Percentiles rank a stretch among this genome's conserved stretches.
These are phyloP conservation scores for Aureobasidium sp. DNA, from an alignment of 2,329 filamentous ascomycete genomes.

Conservation along the genomic window DNA sequence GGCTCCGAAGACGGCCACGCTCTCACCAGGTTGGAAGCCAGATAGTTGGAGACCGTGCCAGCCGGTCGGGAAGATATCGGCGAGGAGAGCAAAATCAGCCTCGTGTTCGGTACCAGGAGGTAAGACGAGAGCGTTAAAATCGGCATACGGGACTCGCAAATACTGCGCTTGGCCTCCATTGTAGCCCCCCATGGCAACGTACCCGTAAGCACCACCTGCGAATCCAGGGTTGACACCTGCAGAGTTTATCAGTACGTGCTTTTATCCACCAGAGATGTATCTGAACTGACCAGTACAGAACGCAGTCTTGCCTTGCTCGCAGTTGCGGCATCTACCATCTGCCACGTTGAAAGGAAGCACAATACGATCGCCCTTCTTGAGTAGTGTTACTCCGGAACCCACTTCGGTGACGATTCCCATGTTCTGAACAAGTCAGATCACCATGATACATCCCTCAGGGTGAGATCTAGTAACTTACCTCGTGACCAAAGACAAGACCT, in stretches of 20 bases:
- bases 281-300: constrained; percentile 48
- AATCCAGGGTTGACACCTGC: constrained; percentile 47
- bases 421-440: constrained; percentile 26
- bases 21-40: constrained; percentile 52
- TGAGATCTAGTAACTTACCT: constrained; percentile 19
- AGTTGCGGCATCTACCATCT: constrained; percentile 54
- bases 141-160: constrained; percentile 55
- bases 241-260: not conserved
- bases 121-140: constrained; percentile 56
- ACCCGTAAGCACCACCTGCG: constrained; percentile 52
- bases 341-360: constrained; percentile 59
- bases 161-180: constrained; percentile 55
- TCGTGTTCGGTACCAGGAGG: constrained; percentile 54
- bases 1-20: constrained; percentile 55
- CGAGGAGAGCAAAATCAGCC: constrained; percentile 47
- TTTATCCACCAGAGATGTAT: no score
- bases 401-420: constrained; percentile 50
- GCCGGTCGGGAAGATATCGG: constrained; percentile 43
- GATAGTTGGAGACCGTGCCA: constrained; percentile 51
- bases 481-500: constrained; percentile 54
- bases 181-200: constrained; percentile 38
- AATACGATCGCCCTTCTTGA: constrained; percentile 55
- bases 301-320: constrained; percentile 54
- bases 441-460: not conserved
- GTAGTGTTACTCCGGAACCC: constrained; percentile 49